A percentile compares a stretch with the other conserved stretches of the same genome.
Evolutionary conservation across 208 protist species (phyloP).

Genomic region (Wallacemonas sp.): DNA sequence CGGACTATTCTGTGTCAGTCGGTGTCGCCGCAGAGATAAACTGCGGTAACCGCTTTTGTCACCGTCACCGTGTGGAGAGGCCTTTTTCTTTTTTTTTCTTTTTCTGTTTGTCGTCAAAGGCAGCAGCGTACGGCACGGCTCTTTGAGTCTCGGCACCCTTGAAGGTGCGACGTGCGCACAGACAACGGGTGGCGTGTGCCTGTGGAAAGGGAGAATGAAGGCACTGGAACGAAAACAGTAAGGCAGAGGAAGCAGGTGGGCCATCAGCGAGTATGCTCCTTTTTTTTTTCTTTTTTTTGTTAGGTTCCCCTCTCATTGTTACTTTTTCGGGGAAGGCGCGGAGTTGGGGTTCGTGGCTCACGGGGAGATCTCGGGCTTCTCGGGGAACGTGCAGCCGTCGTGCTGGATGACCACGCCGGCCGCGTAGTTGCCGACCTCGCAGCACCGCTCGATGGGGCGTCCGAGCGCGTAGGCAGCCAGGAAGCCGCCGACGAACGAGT

Average conservation of each 20-base stretch:
- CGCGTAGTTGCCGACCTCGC: conserved; percentile 88
- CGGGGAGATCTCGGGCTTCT: conserved; percentile 50
- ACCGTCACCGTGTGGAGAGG: no score
- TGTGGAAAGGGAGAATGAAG: no score
- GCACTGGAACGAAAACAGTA: neutral
- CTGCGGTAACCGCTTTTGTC: no score
- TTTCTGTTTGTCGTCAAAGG: no score
- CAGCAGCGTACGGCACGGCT: no score
- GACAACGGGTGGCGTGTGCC: no score
- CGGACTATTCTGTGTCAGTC: no score
- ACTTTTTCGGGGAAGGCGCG: no score
- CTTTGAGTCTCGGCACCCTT: no score
- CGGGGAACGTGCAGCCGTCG: conserved; percentile 92
- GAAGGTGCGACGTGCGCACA: no score
- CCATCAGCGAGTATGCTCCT: neutral
- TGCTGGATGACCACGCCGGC: conserved; percentile 93
- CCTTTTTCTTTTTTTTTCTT: conserved; percentile 1
- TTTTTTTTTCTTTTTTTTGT: conserved; percentile 1
- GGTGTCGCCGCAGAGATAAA: no score
- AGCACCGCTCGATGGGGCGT: conserved; percentile 71
- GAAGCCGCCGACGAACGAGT: conserved; percentile 98
- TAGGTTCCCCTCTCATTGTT: no score
- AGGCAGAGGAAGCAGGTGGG: neutral
- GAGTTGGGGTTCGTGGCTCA: conserved; percentile 13
- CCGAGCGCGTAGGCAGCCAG: conserved; percentile 81